Percentiles rank a stretch among this genome's conserved stretches.
phyloP scores from a whole-genome alignment of 2,329 filamentous ascomycete genomes.

The Pseudocercospora crystallina region DNA sequence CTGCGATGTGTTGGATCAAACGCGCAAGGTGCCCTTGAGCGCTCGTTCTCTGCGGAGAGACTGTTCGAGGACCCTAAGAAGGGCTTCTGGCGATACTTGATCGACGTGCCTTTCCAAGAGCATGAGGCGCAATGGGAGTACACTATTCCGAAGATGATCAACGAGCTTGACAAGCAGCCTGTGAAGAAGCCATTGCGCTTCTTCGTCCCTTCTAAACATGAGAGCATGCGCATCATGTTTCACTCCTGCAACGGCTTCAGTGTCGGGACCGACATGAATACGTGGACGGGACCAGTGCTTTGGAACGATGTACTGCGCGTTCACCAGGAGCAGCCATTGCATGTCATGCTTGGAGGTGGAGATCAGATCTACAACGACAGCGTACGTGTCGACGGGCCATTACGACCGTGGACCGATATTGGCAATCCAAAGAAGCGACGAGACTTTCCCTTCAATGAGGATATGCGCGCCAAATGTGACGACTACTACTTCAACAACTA shows the following conservation, averaged over 20 bases:
- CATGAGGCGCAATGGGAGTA: conserved; percentile 81
- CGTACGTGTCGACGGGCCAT: conserved; percentile 78
- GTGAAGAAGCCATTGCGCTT: conserved; percentile 48
- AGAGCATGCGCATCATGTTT: conserved; percentile 70
- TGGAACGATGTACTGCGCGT: conserved; percentile 66
- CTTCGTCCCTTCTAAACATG: conserved; percentile 57
- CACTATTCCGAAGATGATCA: conserved; percentile 62
- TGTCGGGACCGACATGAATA: conserved; percentile 63
- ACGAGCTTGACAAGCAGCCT: conserved; percentile 22
- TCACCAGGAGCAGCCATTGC: conserved; percentile 60
- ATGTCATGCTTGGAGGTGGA: conserved; percentile 80
- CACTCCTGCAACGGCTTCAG: conserved; percentile 70
- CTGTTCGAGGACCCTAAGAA: conserved; percentile 61
- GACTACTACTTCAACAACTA: conserved; percentile 64
- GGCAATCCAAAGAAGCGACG: conserved; percentile 60
- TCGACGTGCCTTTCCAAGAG: conserved; percentile 64
- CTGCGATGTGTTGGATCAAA: conserved; percentile 49
- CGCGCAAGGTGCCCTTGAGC: conserved; percentile 21
- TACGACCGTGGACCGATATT: conserved; percentile 66
- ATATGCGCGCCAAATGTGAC: conserved; percentile 59
- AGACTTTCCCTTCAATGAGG: conserved; percentile 64
- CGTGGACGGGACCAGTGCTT: conserved; percentile 59
- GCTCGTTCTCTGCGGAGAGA: conserved; percentile 51
- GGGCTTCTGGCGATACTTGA: conserved; percentile 60
- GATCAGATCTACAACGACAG: conserved; percentile 81